phyloP scores from a whole-genome alignment of 1,139 yeast genomes.

The Geotrichum citri-aurantii region DNA sequence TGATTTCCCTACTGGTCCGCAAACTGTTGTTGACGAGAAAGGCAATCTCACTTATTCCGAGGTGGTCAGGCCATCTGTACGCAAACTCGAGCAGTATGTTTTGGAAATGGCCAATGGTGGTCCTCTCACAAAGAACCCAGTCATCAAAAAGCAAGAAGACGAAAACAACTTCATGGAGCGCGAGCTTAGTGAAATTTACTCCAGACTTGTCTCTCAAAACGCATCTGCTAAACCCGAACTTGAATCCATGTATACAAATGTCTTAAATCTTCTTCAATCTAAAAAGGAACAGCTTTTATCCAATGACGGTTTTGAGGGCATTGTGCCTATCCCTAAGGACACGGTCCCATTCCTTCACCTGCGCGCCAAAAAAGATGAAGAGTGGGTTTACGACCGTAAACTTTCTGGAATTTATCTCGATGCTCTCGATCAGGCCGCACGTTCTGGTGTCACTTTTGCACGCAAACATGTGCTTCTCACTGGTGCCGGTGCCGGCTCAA shows the following conservation, averaged over 20 bases:
- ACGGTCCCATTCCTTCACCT: constrained; percentile 93
- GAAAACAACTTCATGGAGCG: constrained; percentile 57
- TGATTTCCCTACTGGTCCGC: constrained; percentile 89
- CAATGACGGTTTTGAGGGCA: constrained; percentile 36
- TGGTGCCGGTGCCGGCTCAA: constrained; percentile 98
- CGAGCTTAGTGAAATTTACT: constrained; percentile 77
- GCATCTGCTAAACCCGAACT: constrained; percentile 75
- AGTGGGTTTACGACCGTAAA: constrained; percentile 78
- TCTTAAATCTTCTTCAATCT: constrained; percentile 39
- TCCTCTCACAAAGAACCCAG: constrained; percentile 50
- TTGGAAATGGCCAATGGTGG: constrained; percentile 97
- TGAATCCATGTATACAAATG: constrained; percentile 55
- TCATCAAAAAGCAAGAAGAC: constrained; percentile 52
- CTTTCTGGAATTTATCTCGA: constrained; percentile 76
- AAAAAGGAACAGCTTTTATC: constrained; percentile 31
- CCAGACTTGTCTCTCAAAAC: constrained; percentile 70
- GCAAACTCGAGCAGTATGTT: constrained; percentile 93
- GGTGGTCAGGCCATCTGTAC: constrained; percentile 79
- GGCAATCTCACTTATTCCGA: constrained; percentile 84
- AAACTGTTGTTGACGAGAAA: constrained; percentile 77
- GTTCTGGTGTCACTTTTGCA: constrained; percentile 82
- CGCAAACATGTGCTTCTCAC: constrained; percentile 86
- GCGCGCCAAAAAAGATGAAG: constrained; percentile 68
- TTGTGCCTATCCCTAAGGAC: constrained; percentile 44
- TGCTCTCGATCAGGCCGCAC: constrained; percentile 88